Evolutionary conservation across 768 basidiomycete genomes (phyloP).

Genomic region (Kwoniella dejecticola): DNA sequence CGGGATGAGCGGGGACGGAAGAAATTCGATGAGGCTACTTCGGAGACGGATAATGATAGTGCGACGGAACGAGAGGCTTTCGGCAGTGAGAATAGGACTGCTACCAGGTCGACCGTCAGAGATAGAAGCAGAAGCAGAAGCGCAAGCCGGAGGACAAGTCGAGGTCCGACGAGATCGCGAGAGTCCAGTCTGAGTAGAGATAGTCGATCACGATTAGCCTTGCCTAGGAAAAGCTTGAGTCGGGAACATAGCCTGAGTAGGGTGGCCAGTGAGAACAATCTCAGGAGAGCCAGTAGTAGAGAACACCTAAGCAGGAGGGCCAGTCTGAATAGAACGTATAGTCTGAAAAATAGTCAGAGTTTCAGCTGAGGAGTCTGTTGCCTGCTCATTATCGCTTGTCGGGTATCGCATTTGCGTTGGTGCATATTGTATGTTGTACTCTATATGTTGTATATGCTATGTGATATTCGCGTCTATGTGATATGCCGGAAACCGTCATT

Average conservation of each 20-base stretch:
- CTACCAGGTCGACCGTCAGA: no score
- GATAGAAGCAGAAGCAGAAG: conserved; percentile 21
- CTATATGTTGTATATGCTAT: neutral
- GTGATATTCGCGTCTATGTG: no score
- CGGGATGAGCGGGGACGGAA: conserved; percentile 45
- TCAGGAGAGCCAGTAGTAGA: neutral
- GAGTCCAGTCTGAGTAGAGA: neutral
- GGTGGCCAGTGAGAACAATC: conserved; percentile 5
- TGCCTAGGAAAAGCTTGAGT: neutral
- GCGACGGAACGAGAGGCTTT: no score
- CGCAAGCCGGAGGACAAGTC: conserved; percentile 2
- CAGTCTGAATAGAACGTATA: conserved; percentile 2
- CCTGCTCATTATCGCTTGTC: no score
- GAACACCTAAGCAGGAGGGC: neutral
- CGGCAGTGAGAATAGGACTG: neutral
- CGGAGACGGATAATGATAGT: neutral
- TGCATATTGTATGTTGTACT: neutral
- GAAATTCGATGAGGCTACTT: conserved; percentile 6
- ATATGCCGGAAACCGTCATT: no score
- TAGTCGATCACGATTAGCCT: neutral
- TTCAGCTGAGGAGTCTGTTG: neutral
- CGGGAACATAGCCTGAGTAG: neutral
- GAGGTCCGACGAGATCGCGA: neutral
- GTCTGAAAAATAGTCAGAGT: conserved; percentile 5
- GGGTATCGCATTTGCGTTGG: neutral